A percentile compares a stretch with the other conserved stretches of the same genome.
These are phyloP conservation scores for Protomyces lactucae-debilis DNA, from an alignment of 1,139 yeast genomes.

Conservation along the genomic window DNA sequence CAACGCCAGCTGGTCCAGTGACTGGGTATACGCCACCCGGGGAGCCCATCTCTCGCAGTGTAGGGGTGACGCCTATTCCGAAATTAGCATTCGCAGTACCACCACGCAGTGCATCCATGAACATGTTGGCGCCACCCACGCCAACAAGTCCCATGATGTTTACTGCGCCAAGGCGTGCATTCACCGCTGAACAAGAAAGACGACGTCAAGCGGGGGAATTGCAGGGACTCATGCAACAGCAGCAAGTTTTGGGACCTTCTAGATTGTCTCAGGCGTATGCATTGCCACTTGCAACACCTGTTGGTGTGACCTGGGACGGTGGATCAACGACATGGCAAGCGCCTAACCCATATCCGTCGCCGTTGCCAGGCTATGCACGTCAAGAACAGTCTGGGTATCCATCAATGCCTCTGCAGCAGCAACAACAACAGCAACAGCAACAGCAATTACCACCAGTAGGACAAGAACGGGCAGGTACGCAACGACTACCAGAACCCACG, in stretches of 20 bases:
- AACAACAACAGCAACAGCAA: constrained; percentile 2
- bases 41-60: not conserved
- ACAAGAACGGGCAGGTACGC: no score
- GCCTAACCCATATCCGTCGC: no score
- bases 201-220: not conserved
- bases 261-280: not conserved
- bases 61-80: not conserved
- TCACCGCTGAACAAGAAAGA: not conserved
- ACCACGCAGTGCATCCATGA: not conserved
- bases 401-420: not conserved
- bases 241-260: not conserved
- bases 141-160: not conserved
- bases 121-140: not conserved
- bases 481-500: not conserved
- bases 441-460: not conserved
- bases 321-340: no score
- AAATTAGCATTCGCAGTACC: not conserved
- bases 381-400: not conserved
- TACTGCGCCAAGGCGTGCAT: not conserved
- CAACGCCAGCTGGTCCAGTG: not conserved
- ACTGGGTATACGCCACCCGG: no score
- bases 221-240: not conserved
- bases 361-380: not conserved
- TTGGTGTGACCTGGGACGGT: no score
- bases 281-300: no score